Base-by-base conservation (phyloP, 768 basidiomycete genomes). In the Tricholomella constricta region DNA sequence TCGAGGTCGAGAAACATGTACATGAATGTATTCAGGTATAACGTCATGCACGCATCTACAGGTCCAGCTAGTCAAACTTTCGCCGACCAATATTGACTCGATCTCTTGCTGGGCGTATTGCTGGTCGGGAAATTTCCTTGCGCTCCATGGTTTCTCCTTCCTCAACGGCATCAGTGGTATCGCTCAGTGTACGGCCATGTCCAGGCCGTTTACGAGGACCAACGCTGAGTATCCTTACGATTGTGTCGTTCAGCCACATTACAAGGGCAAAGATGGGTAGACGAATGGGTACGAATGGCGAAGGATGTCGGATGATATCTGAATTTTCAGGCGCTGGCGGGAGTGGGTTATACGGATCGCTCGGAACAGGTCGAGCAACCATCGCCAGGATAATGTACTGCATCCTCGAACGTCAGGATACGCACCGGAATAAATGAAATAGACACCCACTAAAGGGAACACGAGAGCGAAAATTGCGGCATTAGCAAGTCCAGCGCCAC, bases 351-450 rank as follows among this genome's bases (percentile, higher is more conserved):
- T 86, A 90, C 6, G 92, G 91, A 65, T 94, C 87, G 22, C 76
- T 58, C 0, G 93, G 93, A 19, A 84, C 72, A 0, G 93, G 92
- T 1, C 75, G 78, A 0, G 91, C 86, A 55, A 87, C 80, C 75
- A 87, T 88, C 11, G 91, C 89, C 77, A 94, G 85, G 58, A 94
- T 89, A 38, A 91, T 85, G 69, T 83, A 92, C 91, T 93, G 60
- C 14, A n/a, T 15, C 6, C 23, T 22, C 27, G 32, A 31, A 36
- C 9, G 27, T 54, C 12, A 41, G n/a, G 50, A 36, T 42, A 27
- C 23, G 7, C 20, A 36, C 19, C 22, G 32, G 6, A 25, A 37
- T 14, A 15, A 37, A n/a, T 27, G 12, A 14, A 27, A 6, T 5
- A 19, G 27, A 29, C 40, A 74, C 86, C 52, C 62, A 93, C 91